Evolutionary conservation across 768 basidiomycete species (phyloP), one percentile per base, ranked within the genome.

Genomic region (Phlebiopsis gigantea): DNA sequence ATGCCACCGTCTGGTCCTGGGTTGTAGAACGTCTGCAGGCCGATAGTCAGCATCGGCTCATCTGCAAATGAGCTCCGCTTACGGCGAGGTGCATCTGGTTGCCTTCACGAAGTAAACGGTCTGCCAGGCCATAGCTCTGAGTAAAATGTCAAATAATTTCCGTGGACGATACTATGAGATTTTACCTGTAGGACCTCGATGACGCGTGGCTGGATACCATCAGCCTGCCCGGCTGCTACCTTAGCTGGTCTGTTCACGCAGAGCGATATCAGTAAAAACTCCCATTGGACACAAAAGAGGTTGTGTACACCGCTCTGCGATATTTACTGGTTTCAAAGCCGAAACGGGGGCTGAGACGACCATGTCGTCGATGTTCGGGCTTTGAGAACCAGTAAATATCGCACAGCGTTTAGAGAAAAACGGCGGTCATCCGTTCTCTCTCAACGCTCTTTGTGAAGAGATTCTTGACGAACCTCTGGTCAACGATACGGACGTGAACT

Each of bases 41-140:
- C n/a, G n/a, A n/a, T n/a, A 29, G 17, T 34, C 51, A 26, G n/a
- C 19, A 42, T 17, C 52, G 28, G 3, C 24, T 7, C 19, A 48
- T 5, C 30, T 41, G 26, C 6, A 4, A 21, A 29, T 51, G n/a
- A 24, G 25, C 45, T 12, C n/a, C 4, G 72, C 81, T 57, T 67
- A 89, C 88, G 52, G 80, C 81, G 69, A 80, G 77, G 58, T 87
- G 81, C 76, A 90, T 76, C 48, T 87, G 85, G 56, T 81, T 83
- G 5, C 81, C 87, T 62, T 88, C 80, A 41, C 69, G 75, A 22
- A 90, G 57, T 19, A 90, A 64, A 2, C 79, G 76, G 15, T 88
- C 83, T 0, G 80, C 85, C 5, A 91, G 76, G 5, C 88, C 89
- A 70, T 90, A 90, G 60, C 88, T 91, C 88, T 90, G 51, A 9